These are phyloP conservation scores for Amaranthus cruentus DNA, from an alignment of 148 eudicot species.

Conservation along the genomic window DNA sequence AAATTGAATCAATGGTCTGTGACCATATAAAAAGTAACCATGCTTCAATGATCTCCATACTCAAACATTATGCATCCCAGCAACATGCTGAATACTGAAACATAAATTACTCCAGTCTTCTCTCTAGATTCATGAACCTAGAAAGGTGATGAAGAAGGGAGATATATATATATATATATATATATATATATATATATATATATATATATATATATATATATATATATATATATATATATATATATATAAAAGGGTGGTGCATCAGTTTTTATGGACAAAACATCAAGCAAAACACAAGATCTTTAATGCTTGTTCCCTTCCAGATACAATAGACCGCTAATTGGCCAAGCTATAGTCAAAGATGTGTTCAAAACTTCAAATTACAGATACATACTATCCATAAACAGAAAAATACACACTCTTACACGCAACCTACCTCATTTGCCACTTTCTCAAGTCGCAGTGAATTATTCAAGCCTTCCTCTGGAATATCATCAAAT, in stretches of 20 bases:
- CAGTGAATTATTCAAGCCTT: slow-evolving; percentile 74
- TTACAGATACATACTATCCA: background rate
- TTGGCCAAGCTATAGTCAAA: slow-evolving; percentile 3
- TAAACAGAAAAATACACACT: background rate
- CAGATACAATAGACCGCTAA: background rate
- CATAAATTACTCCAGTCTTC: background rate
- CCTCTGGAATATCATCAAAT: slow-evolving; percentile 95
- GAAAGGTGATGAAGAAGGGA: background rate
- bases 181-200: too few relatives aligned
- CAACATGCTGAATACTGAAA: background rate
- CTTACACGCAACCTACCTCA: slow-evolving; percentile 48
- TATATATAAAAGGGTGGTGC: background rate
- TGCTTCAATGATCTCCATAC: background rate
- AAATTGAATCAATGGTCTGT: too few relatives aligned
- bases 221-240: too few relatives aligned
- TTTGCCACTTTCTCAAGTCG: slow-evolving; percentile 94
- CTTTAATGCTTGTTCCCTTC: background rate
- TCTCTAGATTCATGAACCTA: background rate
- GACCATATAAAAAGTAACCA: background rate
- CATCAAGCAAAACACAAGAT: background rate
- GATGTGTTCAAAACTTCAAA: background rate
- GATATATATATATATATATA: background rate
- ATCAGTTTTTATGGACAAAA: background rate
- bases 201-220: too few relatives aligned
- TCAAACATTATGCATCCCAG: background rate